Percentiles rank a stretch among this genome's conserved stretches.
Evolutionary conservation across 148 eudicot genomes (phyloP).

Genomic region (Drosera capensis): DNA sequence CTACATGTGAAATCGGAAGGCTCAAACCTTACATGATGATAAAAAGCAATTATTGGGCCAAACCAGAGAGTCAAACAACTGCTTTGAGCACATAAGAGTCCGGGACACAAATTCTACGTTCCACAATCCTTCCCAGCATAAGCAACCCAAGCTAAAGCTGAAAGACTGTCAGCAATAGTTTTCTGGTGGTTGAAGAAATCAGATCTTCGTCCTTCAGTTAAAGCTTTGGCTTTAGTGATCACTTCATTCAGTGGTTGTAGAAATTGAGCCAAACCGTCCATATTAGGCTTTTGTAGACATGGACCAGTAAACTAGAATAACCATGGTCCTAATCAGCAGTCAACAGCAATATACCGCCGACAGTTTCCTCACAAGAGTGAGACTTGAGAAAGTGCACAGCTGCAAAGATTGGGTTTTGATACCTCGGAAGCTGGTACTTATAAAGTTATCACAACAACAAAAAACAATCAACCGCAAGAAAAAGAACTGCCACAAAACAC

Average conservation of each 20-base stretch:
- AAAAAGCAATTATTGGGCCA: background rate
- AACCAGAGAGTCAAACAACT: background rate
- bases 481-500: too few relatives aligned
- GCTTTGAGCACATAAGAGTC: background rate
- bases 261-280: slow-evolving; percentile 61
- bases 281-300: slow-evolving; percentile 76
- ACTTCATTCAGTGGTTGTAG: slow-evolving; percentile 73
- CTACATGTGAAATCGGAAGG: slow-evolving; percentile 94
- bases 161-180: slow-evolving; percentile 68
- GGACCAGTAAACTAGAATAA: background rate
- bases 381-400: too few relatives aligned
- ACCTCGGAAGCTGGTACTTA: too few relatives aligned
- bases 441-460: too few relatives aligned
- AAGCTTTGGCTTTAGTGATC: slow-evolving; percentile 45
- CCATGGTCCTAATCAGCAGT: background rate
- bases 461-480: too few relatives aligned
- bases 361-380: background rate
- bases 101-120: slow-evolving; percentile 12
- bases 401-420: too few relatives aligned
- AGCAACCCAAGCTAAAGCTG: slow-evolving; percentile 93
- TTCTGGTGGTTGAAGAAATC: slow-evolving; percentile 76
- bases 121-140: slow-evolving; percentile 95
- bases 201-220: slow-evolving; percentile 71
- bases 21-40: slow-evolving; percentile 58
- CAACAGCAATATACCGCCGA: background rate